phyloP scores from a whole-genome alignment of 768 basidiomycete species.

The Sarcodon aspratus region DNA sequence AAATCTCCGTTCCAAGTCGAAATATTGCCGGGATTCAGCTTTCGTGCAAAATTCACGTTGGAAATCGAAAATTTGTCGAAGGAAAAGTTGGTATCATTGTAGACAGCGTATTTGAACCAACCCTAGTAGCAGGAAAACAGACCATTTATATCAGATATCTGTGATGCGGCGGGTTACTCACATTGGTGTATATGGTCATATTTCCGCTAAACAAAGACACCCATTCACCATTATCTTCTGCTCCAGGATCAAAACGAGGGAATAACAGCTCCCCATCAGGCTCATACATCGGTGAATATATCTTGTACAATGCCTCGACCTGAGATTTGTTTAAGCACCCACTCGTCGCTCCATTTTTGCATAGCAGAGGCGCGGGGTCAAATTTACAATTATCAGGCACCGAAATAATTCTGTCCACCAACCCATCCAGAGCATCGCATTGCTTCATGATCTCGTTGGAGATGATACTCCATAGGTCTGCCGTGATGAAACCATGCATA shows the following conservation, averaged over 20 bases:
- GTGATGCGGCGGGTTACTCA: background rate
- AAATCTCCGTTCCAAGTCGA: background rate
- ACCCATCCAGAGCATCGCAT: background rate
- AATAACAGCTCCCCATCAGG: background rate
- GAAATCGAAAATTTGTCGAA: background rate
- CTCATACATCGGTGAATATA: background rate
- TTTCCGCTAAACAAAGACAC: background rate
- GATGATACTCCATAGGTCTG: background rate
- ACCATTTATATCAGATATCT: too few species aligned
- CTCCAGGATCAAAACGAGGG: background rate
- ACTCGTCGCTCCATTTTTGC: background rate
- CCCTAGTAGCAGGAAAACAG: background rate
- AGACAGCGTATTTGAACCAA: background rate
- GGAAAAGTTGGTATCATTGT: background rate
- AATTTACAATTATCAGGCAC: background rate
- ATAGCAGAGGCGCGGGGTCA: background rate
- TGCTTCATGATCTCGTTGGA: background rate
- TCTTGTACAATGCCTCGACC: background rate
- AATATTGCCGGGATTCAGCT: background rate
- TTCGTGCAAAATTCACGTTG: background rate
- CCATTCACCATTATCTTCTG: background rate
- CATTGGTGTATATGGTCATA: background rate
- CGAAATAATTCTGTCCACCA: background rate
- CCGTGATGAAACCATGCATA: background rate
- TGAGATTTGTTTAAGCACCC: background rate